These are phyloP conservation scores for Mimosa bimucronata DNA, from an alignment of 306 rosid species.

Conservation along the genomic window DNA sequence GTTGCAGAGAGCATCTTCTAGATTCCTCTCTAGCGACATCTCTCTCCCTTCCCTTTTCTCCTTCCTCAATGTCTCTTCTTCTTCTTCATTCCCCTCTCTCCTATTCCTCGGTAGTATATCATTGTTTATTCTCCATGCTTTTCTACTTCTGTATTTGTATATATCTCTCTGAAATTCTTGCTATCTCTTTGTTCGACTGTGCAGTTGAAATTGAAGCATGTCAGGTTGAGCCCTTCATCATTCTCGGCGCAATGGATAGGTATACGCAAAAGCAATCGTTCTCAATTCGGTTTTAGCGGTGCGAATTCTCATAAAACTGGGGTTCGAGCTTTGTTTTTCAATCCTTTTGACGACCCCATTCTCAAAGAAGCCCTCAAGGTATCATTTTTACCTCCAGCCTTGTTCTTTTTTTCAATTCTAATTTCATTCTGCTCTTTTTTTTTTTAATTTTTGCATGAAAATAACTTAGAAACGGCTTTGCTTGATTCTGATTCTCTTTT, in stretches of 20 bases:
- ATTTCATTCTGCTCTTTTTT: background rate
- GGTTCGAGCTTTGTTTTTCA: conserved; percentile 63
- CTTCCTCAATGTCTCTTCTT: conserved; percentile 40
- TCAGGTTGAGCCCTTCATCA: conserved; percentile 28
- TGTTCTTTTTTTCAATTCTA: background rate
- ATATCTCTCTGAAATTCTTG: background rate
- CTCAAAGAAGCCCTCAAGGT: conserved; percentile 81
- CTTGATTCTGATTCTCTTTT: background rate
- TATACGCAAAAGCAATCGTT: conserved; percentile 16
- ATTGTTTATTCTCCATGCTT: background rate
- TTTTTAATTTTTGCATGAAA: background rate
- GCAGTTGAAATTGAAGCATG: conserved; percentile 49
- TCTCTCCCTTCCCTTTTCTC: background rate
- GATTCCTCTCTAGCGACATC: background rate
- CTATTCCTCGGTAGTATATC: conserved; percentile 21
- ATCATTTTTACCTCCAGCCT: background rate
- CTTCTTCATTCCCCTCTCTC: conserved; percentile 31
- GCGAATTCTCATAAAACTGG: conserved; percentile 14
- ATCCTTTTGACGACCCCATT: conserved; percentile 72
- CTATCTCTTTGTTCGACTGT: conserved; percentile 1
- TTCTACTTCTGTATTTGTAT: background rate
- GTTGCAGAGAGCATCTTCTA: background rate
- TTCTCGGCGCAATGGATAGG: conserved; percentile 2
- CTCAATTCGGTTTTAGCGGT: conserved; percentile 20
- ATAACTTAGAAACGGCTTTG: background rate